Conservation (phyloP, 1,139 yeast species). For the Yamadazyma siamensis region DNA sequence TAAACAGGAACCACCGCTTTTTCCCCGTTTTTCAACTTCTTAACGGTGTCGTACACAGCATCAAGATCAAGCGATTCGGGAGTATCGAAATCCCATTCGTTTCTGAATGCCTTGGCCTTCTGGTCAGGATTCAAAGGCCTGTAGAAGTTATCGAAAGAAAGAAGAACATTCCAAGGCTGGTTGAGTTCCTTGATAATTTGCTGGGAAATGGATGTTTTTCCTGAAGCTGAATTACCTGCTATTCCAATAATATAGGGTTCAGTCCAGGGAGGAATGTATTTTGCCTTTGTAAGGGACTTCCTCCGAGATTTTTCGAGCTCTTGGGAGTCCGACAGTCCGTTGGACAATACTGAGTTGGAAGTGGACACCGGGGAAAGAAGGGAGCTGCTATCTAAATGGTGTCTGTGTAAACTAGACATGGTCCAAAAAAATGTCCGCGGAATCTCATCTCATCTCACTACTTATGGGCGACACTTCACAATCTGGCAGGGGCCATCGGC, state of each 20-base stretch:
- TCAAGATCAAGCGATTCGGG: slow-evolving; percentile 84
- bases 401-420: no score
- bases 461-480: no score
- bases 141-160: slow-evolving; percentile 90
- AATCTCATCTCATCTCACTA: slow-evolving; percentile 1
- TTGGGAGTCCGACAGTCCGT: slow-evolving; percentile 1
- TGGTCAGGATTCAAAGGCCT: slow-evolving; percentile 65
- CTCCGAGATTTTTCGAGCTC: neutral
- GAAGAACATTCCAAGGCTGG: slow-evolving; percentile 94
- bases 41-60: slow-evolving; percentile 59
- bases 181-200: slow-evolving; percentile 74
- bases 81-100: slow-evolving; percentile 78
- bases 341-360: slow-evolving; percentile 4
- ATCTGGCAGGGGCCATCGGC: no score
- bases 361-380: slow-evolving; percentile 9
- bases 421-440: no score
- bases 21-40: slow-evolving; percentile 55
- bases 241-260: slow-evolving; percentile 93
- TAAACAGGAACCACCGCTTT: slow-evolving; percentile 78
- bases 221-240: slow-evolving; percentile 94
- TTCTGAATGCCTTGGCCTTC: slow-evolving; percentile 57
- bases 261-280: slow-evolving; percentile 89
- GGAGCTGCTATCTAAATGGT: slow-evolving; percentile 3
- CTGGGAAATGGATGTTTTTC: slow-evolving; percentile 90
- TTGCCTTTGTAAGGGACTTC: slow-evolving; percentile 7